Percentiles rank a stretch among this genome's conserved stretches.
Evolutionary conservation across 2,329 filamentous ascomycete genomes (phyloP).

Genomic region (Penicillium sp.): DNA sequence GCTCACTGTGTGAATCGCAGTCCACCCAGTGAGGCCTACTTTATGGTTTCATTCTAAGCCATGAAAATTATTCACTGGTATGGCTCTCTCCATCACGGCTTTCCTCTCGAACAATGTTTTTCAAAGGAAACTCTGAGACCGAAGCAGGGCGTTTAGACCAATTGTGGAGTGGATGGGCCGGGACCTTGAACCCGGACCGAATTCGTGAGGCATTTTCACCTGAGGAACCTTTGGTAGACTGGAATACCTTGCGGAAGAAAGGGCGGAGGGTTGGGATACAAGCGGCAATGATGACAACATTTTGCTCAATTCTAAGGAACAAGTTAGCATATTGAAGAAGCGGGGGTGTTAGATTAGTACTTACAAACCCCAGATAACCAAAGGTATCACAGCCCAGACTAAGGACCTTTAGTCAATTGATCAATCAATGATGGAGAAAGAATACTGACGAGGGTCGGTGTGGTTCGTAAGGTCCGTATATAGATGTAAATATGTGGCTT

Average conservation of each 20-base stretch:
- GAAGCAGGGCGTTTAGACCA: slow-evolving; percentile 1
- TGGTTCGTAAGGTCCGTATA: slow-evolving; percentile 24
- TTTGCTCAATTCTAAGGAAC: slow-evolving; percentile 25
- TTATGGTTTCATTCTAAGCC: background rate
- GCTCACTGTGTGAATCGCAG: no score
- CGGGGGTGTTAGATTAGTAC: background rate
- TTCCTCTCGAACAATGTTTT: background rate
- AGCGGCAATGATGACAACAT: slow-evolving; percentile 31
- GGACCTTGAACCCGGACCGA: slow-evolving; percentile 4
- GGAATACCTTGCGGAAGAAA: slow-evolving; percentile 24
- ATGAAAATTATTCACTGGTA: background rate
- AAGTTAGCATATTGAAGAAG: background rate
- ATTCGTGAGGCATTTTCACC: background rate
- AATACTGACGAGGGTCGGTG: slow-evolving; percentile 25
- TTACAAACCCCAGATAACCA: slow-evolving; percentile 24
- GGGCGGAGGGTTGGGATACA: slow-evolving; percentile 29
- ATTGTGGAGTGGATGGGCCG: background rate
- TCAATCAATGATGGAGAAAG: background rate
- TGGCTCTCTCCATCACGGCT: slow-evolving; percentile 2
- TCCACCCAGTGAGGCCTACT: background rate
- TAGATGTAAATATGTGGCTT: slow-evolving; percentile 27
- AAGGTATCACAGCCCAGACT: slow-evolving; percentile 18
- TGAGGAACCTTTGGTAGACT: slow-evolving; percentile 1
- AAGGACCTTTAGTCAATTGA: background rate
- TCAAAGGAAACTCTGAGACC: slow-evolving; percentile 7